These are phyloP conservation scores for Colletotrichum simmondsii DNA, from an alignment of 2,329 filamentous ascomycete species.

Conservation along the genomic window DNA sequence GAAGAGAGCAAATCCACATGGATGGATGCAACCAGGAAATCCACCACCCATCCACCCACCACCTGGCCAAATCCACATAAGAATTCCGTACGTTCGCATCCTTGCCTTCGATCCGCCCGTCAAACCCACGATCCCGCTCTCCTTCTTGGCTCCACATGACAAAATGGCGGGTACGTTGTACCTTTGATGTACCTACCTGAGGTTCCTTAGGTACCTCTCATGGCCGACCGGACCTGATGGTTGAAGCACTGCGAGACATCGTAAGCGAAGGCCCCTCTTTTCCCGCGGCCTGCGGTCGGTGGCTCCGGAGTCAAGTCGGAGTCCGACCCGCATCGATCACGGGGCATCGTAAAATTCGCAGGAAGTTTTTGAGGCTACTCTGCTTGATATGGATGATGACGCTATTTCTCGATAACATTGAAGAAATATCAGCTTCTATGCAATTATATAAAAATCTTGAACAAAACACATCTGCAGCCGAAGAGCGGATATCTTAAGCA, in stretches of 20 bases:
- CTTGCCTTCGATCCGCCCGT: conserved; percentile 27
- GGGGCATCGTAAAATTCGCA: background rate
- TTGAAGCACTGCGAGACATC: background rate
- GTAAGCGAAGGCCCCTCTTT: background rate
- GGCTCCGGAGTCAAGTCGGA: conserved; percentile 13
- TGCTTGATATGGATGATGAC: too few species aligned
- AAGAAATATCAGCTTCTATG: too few species aligned
- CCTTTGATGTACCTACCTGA: background rate
- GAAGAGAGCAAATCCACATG: background rate
- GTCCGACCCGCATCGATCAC: conserved; percentile 23
- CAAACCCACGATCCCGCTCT: conserved; percentile 22
- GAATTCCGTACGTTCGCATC: background rate
- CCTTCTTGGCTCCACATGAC: background rate
- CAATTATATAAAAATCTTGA: too few species aligned
- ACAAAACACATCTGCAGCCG: too few species aligned
- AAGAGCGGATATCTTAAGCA: too few species aligned
- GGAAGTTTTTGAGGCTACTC: too few species aligned
- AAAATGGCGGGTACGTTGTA: background rate
- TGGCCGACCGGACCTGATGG: background rate
- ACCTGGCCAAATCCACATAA: background rate
- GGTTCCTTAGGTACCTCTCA: background rate
- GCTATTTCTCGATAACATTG: too few species aligned
- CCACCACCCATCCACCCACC: background rate
- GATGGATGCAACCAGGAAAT: background rate
- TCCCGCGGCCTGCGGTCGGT: conserved; percentile 15